A percentile compares a stretch with the other conserved stretches of the same genome.
phyloP scores from a whole-genome alignment of 192 early-diverging fungal species.

The Geosiphon pyriformis region DNA sequence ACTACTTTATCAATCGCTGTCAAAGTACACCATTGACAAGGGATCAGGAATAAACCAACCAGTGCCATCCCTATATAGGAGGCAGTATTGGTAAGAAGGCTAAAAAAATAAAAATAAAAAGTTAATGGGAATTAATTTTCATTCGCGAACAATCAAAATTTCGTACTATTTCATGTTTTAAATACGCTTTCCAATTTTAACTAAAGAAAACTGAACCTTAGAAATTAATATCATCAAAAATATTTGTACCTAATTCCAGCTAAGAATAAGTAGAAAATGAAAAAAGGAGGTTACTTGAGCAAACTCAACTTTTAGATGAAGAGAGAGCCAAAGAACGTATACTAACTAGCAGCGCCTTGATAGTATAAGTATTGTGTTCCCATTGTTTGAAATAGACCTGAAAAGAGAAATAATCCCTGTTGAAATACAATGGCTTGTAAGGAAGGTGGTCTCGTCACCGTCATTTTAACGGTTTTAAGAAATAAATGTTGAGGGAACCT shows the following conservation, averaged over 20 bases:
- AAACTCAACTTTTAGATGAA: background rate
- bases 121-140: background rate
- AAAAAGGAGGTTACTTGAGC: background rate
- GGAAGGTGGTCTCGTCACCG: background rate
- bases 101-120: slow-evolving; percentile 1
- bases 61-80: slow-evolving; percentile 37
- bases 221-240: too few species aligned
- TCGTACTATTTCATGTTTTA: background rate
- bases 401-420: slow-evolving; percentile 43
- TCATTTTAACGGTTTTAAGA: too few species aligned
- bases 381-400: slow-evolving; percentile 49
- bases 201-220: too few species aligned
- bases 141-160: background rate
- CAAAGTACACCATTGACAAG: slow-evolving; percentile 20
- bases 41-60: slow-evolving; percentile 34
- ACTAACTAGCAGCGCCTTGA: slow-evolving; percentile 55
- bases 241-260: slow-evolving; percentile 14
- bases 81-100: slow-evolving; percentile 19
- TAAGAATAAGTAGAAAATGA: background rate
- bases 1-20: background rate
- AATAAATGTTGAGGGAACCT: too few species aligned
- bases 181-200: background rate
- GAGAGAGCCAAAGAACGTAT: background rate
- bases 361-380: slow-evolving; percentile 54
- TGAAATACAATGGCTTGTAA: slow-evolving; percentile 30